Evolutionary conservation across 305 asterid species (phyloP).

Genomic region (Fraxinus dipetala): DNA sequence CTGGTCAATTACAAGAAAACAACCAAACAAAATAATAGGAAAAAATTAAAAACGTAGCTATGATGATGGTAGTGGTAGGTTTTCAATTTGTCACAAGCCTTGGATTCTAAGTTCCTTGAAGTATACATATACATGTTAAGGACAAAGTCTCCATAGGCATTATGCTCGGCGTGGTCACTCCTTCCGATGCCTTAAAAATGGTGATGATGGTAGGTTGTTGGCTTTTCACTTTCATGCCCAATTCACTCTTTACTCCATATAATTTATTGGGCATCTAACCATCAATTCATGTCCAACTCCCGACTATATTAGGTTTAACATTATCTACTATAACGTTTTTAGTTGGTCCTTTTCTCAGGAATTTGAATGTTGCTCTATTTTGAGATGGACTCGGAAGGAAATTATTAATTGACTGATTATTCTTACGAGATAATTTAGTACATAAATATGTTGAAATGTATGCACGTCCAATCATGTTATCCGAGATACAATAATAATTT

Average conservation of each 20-base stretch:
- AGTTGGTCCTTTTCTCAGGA: not conserved
- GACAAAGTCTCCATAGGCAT: not conserved
- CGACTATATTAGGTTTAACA: not conserved
- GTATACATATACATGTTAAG: not conserved
- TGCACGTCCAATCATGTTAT: not conserved
- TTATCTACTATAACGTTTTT: not conserved
- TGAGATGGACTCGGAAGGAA: not conserved
- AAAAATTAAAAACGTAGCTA: not conserved
- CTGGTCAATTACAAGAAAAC: too few species aligned
- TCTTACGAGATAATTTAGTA: not conserved
- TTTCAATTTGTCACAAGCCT: not conserved
- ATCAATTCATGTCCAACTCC: not conserved
- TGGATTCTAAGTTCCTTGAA: not conserved
- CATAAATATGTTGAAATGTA: not conserved
- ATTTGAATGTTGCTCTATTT: not conserved
- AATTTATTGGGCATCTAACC: not conserved
- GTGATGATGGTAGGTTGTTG: constrained; percentile 21
- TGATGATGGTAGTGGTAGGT: not conserved
- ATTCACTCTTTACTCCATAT: not conserved
- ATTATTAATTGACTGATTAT: too few species aligned
- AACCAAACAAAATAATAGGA: too few species aligned
- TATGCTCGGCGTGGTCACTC: not conserved
- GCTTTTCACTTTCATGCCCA: constrained; percentile 21
- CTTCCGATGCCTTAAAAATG: constrained; percentile 24
- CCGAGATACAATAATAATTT: not conserved